Evolutionary conservation across 306 rosid species (phyloP), one percentile per base, ranked within the genome.

Genomic region (Astragalus membranaceus): DNA sequence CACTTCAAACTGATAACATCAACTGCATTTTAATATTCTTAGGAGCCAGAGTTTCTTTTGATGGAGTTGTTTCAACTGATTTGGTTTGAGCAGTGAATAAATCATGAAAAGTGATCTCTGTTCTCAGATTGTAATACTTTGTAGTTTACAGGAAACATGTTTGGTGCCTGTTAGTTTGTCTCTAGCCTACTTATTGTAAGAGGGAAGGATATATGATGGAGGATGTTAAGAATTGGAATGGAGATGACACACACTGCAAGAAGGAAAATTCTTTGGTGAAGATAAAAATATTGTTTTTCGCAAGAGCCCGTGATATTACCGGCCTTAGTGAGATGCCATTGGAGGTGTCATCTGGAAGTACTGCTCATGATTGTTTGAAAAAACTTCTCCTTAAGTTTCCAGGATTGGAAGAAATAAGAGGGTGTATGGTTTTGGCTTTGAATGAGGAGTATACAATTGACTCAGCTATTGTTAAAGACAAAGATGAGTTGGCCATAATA

Each of bases 251-350:
- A 4, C 39, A 6, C 39, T 0, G 1, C 39, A 6, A 35, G 39
- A 35, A 35, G 39, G 39, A 35, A 35, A 6, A 8, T 35, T 35
- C 39, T 35, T 5, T 35, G 75, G 83, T 90, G 74, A 85, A 86
- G 73, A 77, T 88, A 43, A 90, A 90, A 77, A 86, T 89, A 3
- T 44, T 94, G 79, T 88, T 94, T 70, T 94, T 94, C 0, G 97
- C 98, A 5, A 80, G 96, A 77, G 96, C 98, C 17, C 89, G 97
- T 4, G 98, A 87, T 69, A 77, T 90, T 36, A 80, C 97, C 0
- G 91, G 98, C 67, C 9, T 79, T 77, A 84, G 68, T 4, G 96
- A 94, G 46, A 69, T 75, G 67, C 75, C 84, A 57, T 32, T 94
- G 78, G 95, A 94, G 73, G 84, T 92, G 42, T 78, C 90, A 30